Percentiles rank a stretch among this genome's conserved stretches.
phyloP scores from a whole-genome alignment of 371 early-diverging fungal genomes.

The Mucor mucedo region DNA sequence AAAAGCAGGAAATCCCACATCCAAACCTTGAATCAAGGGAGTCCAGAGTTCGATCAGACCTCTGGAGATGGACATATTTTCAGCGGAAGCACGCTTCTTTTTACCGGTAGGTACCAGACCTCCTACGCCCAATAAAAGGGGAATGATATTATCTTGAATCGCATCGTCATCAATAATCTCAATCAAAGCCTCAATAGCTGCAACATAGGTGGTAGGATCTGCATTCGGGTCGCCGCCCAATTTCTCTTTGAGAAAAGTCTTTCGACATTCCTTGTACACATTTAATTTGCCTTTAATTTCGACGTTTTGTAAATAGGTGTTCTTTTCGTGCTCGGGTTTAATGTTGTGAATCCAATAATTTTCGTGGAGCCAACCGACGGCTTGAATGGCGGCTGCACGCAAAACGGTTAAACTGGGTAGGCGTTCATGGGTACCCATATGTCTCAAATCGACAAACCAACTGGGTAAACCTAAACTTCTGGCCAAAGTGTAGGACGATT shows the following conservation, averaged over 20 bases:
- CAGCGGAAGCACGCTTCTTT: slow-evolving; percentile 45
- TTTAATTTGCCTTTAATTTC: slow-evolving; percentile 34
- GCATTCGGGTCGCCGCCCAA: neutral
- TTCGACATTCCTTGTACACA: slow-evolving; percentile 46
- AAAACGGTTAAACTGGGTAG: slow-evolving; percentile 64
- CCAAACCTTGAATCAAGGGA: slow-evolving; percentile 42
- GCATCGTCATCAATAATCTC: slow-evolving; percentile 20
- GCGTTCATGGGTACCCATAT: slow-evolving; percentile 70
- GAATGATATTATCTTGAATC: slow-evolving; percentile 28
- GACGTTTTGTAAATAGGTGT: neutral
- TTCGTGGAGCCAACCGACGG: slow-evolving; percentile 57
- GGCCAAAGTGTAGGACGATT: slow-evolving; percentile 61
- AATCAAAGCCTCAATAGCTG: slow-evolving; percentile 18
- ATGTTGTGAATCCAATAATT: slow-evolving; percentile 49
- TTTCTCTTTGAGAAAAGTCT: slow-evolving; percentile 34
- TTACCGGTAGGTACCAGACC: slow-evolving; percentile 51
- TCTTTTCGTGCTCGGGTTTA: slow-evolving; percentile 15
- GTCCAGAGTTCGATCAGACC: slow-evolving; percentile 48
- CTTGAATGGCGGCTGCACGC: slow-evolving; percentile 57
- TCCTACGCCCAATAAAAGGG: slow-evolving; percentile 46
- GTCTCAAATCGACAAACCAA: slow-evolving; percentile 74
- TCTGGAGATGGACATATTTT: slow-evolving; percentile 38
- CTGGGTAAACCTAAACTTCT: slow-evolving; percentile 60
- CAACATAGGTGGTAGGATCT: slow-evolving; percentile 23
- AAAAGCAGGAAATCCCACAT: slow-evolving; percentile 37